Conservation (phyloP, 2,329 filamentous ascomycete genomes). For the Aspergillus puulaauensis region DNA sequence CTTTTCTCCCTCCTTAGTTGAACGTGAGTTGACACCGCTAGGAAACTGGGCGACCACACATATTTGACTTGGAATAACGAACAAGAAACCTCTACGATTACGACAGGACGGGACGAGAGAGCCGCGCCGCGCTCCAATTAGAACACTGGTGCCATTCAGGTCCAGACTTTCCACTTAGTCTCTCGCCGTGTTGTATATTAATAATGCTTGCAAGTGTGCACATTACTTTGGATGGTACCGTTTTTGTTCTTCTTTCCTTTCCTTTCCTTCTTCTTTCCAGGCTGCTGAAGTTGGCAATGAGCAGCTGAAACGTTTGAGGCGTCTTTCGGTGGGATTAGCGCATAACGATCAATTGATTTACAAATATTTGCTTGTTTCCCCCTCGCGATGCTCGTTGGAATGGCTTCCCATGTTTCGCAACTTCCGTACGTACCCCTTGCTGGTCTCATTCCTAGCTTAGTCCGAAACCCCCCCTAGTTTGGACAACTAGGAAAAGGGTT, state of each 20-base stretch:
- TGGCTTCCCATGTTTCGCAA: not conserved
- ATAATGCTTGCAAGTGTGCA: conserved; percentile 1
- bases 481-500: not conserved
- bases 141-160: not conserved
- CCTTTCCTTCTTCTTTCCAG: not conserved
- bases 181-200: conserved; percentile 10
- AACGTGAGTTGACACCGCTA: conserved; percentile 33
- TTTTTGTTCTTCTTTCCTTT: too few relatives aligned
- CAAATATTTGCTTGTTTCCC: not conserved
- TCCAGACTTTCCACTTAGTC: not conserved
- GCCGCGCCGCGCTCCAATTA: conserved; percentile 28
- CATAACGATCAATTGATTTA: conserved; percentile 1
- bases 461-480: conserved; percentile 8
- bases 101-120: conserved; percentile 57
- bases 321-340: conserved; percentile 10
- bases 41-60: conserved; percentile 96
- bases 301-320: conserved; percentile 13
- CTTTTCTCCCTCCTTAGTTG: not conserved
- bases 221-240: not conserved
- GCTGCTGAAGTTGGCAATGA: not conserved
- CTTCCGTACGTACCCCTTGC: conserved; percentile 16
- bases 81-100: conserved; percentile 56
- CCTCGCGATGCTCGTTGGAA: not conserved
- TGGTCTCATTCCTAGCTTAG: conserved; percentile 9
- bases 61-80: conserved; percentile 95